phyloP scores from a whole-genome alignment of 2,329 filamentous ascomycete species.

The Exophiala viscosa region DNA sequence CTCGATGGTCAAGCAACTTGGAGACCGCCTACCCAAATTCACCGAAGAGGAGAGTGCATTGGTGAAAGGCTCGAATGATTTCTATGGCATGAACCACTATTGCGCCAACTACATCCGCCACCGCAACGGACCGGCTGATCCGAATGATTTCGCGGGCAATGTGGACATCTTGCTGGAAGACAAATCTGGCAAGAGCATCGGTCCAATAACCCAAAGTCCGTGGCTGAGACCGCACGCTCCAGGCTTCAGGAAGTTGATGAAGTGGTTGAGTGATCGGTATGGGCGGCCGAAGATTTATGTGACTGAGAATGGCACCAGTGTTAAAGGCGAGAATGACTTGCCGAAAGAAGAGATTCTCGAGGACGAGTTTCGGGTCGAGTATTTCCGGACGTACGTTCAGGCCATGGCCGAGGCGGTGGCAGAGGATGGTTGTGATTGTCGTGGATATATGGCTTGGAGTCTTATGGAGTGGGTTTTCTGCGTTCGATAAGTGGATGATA shows the following conservation, averaged over 20 bases:
- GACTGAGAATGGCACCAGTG: constrained; percentile 81
- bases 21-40: constrained; percentile 70
- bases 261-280: constrained; percentile 75
- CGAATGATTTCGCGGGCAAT: constrained; percentile 70
- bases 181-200: constrained; percentile 70
- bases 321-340: constrained; percentile 79
- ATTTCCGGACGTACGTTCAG: constrained; percentile 72
- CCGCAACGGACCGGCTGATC: constrained; percentile 51
- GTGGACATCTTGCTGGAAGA: constrained; percentile 68
- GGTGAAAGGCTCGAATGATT: constrained; percentile 85
- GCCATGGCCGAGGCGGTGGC: constrained; percentile 70
- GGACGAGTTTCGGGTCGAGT: constrained; percentile 76
- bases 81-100: constrained; percentile 95
- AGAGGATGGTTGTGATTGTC: constrained; percentile 72
- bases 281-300: constrained; percentile 74
- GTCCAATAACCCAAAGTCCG: constrained; percentile 74
- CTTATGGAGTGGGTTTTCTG: constrained; percentile 65
- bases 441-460: constrained; percentile 81
- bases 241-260: constrained; percentile 73
- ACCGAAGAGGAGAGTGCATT: constrained; percentile 67
- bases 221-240: constrained; percentile 75
- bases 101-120: constrained; percentile 83
- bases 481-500: constrained; percentile 13
- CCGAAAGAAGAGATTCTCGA: constrained; percentile 62
- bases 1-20: constrained; percentile 78